Evolutionary conservation across 192 early-diverging fungal species (phyloP).

Genomic region (Powellomyces hirtus): DNA sequence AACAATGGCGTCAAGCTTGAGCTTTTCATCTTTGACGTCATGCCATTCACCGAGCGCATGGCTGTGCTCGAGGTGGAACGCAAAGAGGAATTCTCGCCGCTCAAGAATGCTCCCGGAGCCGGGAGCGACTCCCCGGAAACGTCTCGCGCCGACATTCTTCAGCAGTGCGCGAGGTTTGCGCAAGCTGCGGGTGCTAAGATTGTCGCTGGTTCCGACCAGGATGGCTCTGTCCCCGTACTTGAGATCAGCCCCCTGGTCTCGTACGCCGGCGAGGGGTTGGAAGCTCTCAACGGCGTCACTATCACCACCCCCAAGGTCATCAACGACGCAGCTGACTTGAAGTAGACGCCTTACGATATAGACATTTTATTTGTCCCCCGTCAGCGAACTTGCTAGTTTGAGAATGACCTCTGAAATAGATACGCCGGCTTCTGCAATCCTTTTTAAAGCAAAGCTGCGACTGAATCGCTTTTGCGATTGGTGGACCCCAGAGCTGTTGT

Average conservation of each 20-base stretch:
- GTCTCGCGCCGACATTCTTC: conserved; percentile 80
- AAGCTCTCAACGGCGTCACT: conserved; percentile 68
- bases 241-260: conserved; percentile 89
- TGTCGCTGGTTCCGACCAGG: conserved; percentile 39
- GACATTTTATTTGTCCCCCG: no score
- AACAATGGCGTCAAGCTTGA: conserved; percentile 98
- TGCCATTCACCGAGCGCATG: conserved; percentile 84
- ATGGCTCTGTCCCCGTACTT: conserved; percentile 52
- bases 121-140: conserved; percentile 93
- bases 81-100: conserved; percentile 93
- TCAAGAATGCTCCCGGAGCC: conserved; percentile 94
- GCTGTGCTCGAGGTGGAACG: conserved; percentile 92
- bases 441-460: no score
- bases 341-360: no score
- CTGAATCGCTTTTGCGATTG: no score
- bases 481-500: no score
- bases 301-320: conserved; percentile 56
- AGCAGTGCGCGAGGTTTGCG: conserved; percentile 85
- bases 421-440: no score
- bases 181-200: conserved; percentile 81
- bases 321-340: conserved; percentile 1
- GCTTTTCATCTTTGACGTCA: conserved; percentile 99
- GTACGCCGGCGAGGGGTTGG: conserved; percentile 92
- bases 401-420: no score
- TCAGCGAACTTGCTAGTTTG: no score